Evolutionary conservation across 192 early-diverging fungal species (phyloP), one percentile per base, ranked within the genome.

Genomic region (Podila epigama): DNA sequence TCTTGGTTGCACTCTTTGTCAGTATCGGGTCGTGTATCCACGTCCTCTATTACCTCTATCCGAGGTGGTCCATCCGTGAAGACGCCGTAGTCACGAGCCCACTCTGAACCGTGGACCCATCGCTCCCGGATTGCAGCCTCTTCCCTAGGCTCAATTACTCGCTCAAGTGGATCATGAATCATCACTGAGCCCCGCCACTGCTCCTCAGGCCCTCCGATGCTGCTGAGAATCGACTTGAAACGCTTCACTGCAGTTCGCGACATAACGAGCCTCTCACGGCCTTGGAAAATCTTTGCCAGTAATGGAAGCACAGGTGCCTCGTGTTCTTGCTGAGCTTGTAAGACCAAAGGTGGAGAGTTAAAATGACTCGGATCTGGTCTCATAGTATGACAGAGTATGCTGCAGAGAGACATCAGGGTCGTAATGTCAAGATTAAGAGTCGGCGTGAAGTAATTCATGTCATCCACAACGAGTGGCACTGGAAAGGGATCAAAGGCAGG

Each of bases 381-480:
- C 29, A 66, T 53, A 10, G 60, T 59, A 53, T 84, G 81, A 18
- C 75, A 72, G 35, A 86, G 36, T 50, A 81, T 69, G 20, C 83
- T 82, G 41, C 82, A 57, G 25, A 86, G 60, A 1, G 81, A 83
- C 60, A 86, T 60, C 6, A 83, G 52, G 4, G 85, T 83, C 15
- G 79, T 84, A 20, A 86, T 81, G 44, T 86, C 85, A 22, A 86
- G 53, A 32, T 86, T 75, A 13, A 86, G 32, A 11, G 65, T 69
- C 2, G 70, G 57, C 7, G 85, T 80, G n/a, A 79, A 80, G 5
- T 75, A 54, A 1, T 56, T 44, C 35, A 67, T 64, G 28, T 75
- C 72, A 40, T 75, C 72, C 16, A 75, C 65, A 8, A 32, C 33
- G 20, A 36, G 4, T 39, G 72, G 72, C 16, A 75, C 63, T 5